Percentiles rank a stretch among this genome's conserved stretches.
Conservation (phyloP, 306 rosid genomes). For the Begonia masoniana region DNA sequence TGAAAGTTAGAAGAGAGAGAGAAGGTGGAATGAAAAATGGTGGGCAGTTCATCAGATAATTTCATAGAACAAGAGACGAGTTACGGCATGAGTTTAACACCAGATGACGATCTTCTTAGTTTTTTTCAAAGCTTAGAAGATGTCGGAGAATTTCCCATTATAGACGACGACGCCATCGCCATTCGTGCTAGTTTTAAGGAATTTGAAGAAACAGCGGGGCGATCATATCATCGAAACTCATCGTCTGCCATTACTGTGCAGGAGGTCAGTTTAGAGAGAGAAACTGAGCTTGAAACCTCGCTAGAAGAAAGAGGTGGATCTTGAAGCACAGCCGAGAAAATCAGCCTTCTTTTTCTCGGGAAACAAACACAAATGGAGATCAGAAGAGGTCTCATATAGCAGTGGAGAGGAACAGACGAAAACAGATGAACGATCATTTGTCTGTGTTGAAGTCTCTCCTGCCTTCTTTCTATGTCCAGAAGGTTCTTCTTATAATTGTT, state of each 20-base stretch:
- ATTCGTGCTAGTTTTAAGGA: constrained; percentile 7
- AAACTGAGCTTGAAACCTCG: constrained; percentile 23
- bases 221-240: constrained; percentile 28
- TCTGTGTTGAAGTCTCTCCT: constrained; percentile 71
- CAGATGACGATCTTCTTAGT: constrained; percentile 45
- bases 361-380: constrained; percentile 43
- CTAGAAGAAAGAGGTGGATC: constrained; percentile 50
- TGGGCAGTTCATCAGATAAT: background rate
- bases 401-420: constrained; percentile 88
- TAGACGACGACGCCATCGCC: constrained; percentile 6
- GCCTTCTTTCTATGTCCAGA: constrained; percentile 93
- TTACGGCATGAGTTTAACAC: constrained; percentile 1
- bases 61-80: constrained; percentile 3
- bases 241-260: constrained; percentile 27
- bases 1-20: background rate
- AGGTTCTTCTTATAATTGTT: constrained; percentile 26
- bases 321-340: background rate
- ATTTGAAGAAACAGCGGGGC: constrained; percentile 15
- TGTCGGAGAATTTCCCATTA: constrained; percentile 30
- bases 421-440: constrained; percentile 93
- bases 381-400: constrained; percentile 68
- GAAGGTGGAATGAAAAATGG: background rate
- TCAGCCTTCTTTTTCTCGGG: constrained; percentile 9
- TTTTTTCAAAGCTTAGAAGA: constrained; percentile 60
- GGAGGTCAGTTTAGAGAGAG: constrained; percentile 30